A percentile compares a stretch with the other conserved stretches of the same genome.
Evolutionary conservation across 345 rosid species (phyloP).

Genomic region (Lepidium didymum): DNA sequence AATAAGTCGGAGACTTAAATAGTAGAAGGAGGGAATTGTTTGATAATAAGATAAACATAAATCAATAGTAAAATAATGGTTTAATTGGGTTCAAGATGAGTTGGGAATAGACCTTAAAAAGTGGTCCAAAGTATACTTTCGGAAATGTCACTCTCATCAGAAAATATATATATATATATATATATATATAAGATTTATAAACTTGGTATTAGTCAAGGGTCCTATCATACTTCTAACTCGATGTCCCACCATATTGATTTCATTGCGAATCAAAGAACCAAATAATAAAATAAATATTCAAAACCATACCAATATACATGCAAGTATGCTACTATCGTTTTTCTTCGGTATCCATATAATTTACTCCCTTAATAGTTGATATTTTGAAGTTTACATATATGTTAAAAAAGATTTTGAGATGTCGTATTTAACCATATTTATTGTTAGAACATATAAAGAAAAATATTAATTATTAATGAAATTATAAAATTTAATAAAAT

Average conservation of each 20-base stretch:
- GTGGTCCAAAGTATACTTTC: slow-evolving; percentile 34
- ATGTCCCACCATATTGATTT: slow-evolving; percentile 30
- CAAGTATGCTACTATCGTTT: slow-evolving; percentile 16
- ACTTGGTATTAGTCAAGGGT: slow-evolving; percentile 30
- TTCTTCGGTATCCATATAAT: not conserved
- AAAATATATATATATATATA: too few species aligned
- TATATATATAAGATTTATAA: slow-evolving; percentile 5
- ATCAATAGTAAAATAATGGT: slow-evolving; percentile 4
- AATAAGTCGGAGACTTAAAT: not conserved
- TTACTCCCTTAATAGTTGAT: too few species aligned
- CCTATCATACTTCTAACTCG: slow-evolving; percentile 24
- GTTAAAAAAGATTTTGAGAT: too few species aligned
- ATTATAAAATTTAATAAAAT: too few species aligned
- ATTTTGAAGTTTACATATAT: too few species aligned
- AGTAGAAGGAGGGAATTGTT: not conserved
- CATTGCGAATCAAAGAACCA: not conserved
- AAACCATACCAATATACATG: slow-evolving; percentile 11
- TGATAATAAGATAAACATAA: not conserved
- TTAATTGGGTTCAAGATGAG: slow-evolving; percentile 24
- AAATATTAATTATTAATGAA: too few species aligned
- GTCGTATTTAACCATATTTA: too few species aligned
- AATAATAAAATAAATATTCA: not conserved
- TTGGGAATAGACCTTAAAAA: slow-evolving; percentile 33
- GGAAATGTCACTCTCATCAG: slow-evolving; percentile 30
- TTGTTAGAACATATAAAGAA: too few species aligned